Conservation (phyloP, 805 yeast species). For the Yarrowia sp. region DNA sequence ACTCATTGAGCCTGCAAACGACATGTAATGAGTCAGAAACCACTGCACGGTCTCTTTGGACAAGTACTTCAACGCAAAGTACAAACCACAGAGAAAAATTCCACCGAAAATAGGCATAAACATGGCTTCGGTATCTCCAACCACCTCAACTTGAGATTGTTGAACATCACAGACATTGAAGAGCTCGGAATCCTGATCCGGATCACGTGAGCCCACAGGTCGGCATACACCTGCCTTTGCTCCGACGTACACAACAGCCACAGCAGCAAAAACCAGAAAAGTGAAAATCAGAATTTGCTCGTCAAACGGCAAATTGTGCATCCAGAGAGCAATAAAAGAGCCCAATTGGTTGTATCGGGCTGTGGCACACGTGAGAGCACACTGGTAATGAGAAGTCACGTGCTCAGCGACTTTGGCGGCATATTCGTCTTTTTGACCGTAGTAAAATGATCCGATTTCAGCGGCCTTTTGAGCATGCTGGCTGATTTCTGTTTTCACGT, state of each 20-base stretch:
- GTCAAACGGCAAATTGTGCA: constrained; percentile 24
- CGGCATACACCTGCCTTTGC: constrained; percentile 15
- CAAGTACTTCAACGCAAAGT: constrained; percentile 41
- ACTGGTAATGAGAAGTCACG: not conserved
- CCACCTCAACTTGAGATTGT: constrained; percentile 25
- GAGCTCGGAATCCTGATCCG: constrained; percentile 32
- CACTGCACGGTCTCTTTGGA: constrained; percentile 39
- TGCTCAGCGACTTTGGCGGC: not conserved
- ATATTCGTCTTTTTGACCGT: not conserved
- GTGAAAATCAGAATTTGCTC: constrained; percentile 2
- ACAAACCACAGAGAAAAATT: constrained; percentile 41
- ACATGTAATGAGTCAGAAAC: constrained; percentile 42
- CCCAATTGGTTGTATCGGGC: not conserved
- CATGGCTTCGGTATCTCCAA: constrained; percentile 41
- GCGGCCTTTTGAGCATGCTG: not conserved
- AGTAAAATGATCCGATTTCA: not conserved
- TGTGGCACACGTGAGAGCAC: not conserved
- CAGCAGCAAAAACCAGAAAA: not conserved
- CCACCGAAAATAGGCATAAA: constrained; percentile 49
- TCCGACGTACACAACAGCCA: not conserved
- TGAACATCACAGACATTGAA: constrained; percentile 35
- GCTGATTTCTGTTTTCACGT: not conserved
- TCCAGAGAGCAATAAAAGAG: not conserved
- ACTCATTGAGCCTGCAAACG: constrained; percentile 41
- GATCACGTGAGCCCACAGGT: constrained; percentile 33